phyloP scores from a whole-genome alignment of 164 flowering plant species.

The Chimonanthus salicifolius region DNA sequence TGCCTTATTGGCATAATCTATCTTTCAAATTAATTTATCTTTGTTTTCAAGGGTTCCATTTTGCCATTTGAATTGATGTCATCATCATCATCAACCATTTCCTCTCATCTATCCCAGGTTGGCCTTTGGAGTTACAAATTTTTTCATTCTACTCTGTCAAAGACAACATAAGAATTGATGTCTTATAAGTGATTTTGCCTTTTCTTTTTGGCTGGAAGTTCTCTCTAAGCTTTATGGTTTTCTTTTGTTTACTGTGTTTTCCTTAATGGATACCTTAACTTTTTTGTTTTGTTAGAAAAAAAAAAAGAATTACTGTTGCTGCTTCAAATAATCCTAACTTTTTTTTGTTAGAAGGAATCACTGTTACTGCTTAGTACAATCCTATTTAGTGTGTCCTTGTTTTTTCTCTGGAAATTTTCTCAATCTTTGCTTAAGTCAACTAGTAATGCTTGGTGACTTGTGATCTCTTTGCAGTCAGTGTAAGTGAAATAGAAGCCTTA shows the following conservation, averaged over 20 bases:
- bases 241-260: no score
- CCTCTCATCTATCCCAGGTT: no score
- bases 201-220: no score
- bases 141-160: no score
- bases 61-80: background rate
- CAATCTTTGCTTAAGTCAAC: background rate
- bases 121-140: no score
- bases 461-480: conserved; percentile 42
- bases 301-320: no score
- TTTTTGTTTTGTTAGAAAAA: no score
- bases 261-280: no score
- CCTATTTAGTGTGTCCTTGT: background rate
- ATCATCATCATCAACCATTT: background rate
- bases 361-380: background rate
- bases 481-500: conserved; percentile 65
- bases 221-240: no score
- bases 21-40: background rate
- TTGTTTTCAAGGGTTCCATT: background rate
- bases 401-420: background rate
- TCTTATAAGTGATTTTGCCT: no score
- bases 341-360: background rate
- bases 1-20: no score
- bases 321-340: background rate
- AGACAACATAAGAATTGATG: no score
- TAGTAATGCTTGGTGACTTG: background rate